Conservation (phyloP, 805 yeast species). For the Teunomyces cretensis region DNA sequence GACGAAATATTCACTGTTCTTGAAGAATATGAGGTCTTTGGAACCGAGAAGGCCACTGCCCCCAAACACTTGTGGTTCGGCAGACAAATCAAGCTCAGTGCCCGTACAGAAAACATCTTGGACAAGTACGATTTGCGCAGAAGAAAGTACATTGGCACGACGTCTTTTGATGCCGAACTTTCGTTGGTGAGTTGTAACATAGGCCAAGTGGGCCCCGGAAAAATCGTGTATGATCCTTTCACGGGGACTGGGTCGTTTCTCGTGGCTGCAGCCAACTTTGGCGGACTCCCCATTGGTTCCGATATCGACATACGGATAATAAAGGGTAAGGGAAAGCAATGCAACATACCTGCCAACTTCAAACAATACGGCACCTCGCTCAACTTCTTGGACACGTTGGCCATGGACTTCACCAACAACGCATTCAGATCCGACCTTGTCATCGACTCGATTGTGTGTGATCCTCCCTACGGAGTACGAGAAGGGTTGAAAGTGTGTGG, state of each 20-base stretch:
- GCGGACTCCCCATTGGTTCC: conserved; percentile 78
- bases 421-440: conserved; percentile 62
- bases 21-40: conserved; percentile 63
- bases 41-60: conserved; percentile 43
- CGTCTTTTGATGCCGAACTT: conserved; percentile 94
- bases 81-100: conserved; percentile 61
- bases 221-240: conserved; percentile 87
- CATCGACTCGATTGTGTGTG: conserved; percentile 85
- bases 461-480: conserved; percentile 97
- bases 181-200: conserved; percentile 85
- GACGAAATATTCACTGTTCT: conserved; percentile 67
- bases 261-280: conserved; percentile 82
- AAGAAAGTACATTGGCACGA: conserved; percentile 89
- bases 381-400: conserved; percentile 68
- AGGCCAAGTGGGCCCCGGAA: conserved; percentile 66
- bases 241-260: conserved; percentile 95
- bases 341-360: conserved; percentile 65
- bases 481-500: conserved; percentile 95
- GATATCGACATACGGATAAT: conserved; percentile 85
- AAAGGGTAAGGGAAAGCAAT: conserved; percentile 61
- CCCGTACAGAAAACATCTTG: conserved; percentile 60
- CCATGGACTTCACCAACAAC: conserved; percentile 95
- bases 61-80: conserved; percentile 75
- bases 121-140: conserved; percentile 80
- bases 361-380: conserved; percentile 62